These are phyloP conservation scores for Ophiosphaerella herpotricha DNA, from an alignment of 2,329 filamentous ascomycete species.

Conservation along the genomic window DNA sequence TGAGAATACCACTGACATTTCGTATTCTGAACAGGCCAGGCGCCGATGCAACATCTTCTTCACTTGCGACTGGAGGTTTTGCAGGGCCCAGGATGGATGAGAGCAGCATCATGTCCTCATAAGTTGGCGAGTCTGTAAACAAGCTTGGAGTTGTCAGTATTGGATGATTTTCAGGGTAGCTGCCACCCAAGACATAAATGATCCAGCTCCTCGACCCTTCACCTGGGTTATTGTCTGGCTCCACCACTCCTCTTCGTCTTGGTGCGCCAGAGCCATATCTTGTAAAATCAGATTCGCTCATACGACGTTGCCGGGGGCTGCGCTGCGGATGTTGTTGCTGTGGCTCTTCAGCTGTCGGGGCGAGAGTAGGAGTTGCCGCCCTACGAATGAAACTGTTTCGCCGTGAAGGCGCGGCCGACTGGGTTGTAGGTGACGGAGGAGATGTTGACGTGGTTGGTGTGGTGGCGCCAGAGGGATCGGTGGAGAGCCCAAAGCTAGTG, in stretches of 20 bases:
- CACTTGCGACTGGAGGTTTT: constrained; percentile 69
- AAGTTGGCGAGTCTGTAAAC: constrained; percentile 72
- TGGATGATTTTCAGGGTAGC: constrained; percentile 71
- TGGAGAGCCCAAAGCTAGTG: constrained; percentile 59
- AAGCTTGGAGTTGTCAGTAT: constrained; percentile 71
- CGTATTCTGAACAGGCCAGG: constrained; percentile 63
- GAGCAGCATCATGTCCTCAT: constrained; percentile 73
- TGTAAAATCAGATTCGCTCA: constrained; percentile 65
- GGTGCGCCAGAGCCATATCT: constrained; percentile 66
- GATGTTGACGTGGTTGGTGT: constrained; percentile 41
- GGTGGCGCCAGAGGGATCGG: constrained; percentile 58
- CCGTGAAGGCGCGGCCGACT: constrained; percentile 44
- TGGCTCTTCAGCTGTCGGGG: constrained; percentile 50
- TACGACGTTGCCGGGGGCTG: constrained; percentile 57
- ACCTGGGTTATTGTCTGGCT: constrained; percentile 60
- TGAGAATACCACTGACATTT: constrained; percentile 44
- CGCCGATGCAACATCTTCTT: constrained; percentile 66
- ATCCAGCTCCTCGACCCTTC: constrained; percentile 68
- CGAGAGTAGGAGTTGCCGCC: constrained; percentile 46
- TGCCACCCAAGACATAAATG: constrained; percentile 72
- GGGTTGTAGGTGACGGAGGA: constrained; percentile 42
- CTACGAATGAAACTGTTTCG: constrained; percentile 48
- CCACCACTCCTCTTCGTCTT: constrained; percentile 67
- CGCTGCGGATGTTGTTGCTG: constrained; percentile 44
- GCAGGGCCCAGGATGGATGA: constrained; percentile 69